These are phyloP conservation scores for Echinosophora koreensis DNA, from an alignment of 306 rosid species.

Conservation along the genomic window DNA sequence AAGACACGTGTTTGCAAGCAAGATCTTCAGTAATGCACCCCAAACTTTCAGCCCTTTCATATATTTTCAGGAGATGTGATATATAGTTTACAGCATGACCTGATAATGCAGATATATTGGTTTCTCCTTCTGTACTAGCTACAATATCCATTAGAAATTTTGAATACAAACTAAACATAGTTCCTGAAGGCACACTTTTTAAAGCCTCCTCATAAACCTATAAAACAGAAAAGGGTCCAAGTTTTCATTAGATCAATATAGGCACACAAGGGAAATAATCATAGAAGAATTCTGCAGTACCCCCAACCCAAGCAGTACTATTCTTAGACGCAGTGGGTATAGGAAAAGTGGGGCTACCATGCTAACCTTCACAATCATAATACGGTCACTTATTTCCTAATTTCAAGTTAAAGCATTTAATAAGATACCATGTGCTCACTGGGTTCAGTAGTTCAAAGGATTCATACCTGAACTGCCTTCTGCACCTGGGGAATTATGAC, in stretches of 20 bases:
- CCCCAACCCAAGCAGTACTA: slow-evolving; percentile 15
- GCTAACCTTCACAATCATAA: slow-evolving; percentile 6
- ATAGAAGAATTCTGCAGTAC: neutral
- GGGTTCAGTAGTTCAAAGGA: slow-evolving; percentile 2
- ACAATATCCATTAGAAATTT: slow-evolving; percentile 63
- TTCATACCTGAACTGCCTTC: slow-evolving; percentile 78
- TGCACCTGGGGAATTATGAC: slow-evolving; percentile 52
- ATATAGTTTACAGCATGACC: slow-evolving; percentile 44
- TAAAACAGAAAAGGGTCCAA: slow-evolving; percentile 36
- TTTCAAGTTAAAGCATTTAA: slow-evolving; percentile 16
- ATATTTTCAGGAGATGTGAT: slow-evolving; percentile 61
- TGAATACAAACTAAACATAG: slow-evolving; percentile 62
- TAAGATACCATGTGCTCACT: slow-evolving; percentile 20
- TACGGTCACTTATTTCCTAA: slow-evolving; percentile 12
- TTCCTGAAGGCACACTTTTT: slow-evolving; percentile 62
- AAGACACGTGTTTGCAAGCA: slow-evolving; percentile 68
- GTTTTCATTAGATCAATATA: slow-evolving; percentile 39
- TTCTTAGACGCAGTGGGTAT: slow-evolving; percentile 7
- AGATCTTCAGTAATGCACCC: slow-evolving; percentile 72
- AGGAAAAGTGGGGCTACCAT: slow-evolving; percentile 8
- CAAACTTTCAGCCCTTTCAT: slow-evolving; percentile 77
- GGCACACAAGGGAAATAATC: slow-evolving; percentile 6
- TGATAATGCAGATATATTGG: slow-evolving; percentile 41
- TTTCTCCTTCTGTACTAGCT: slow-evolving; percentile 54
- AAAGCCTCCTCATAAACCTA: slow-evolving; percentile 93